Evolutionary conservation across 2,329 filamentous ascomycete genomes (phyloP).

Genomic region (Parascedosporium putredinis): DNA sequence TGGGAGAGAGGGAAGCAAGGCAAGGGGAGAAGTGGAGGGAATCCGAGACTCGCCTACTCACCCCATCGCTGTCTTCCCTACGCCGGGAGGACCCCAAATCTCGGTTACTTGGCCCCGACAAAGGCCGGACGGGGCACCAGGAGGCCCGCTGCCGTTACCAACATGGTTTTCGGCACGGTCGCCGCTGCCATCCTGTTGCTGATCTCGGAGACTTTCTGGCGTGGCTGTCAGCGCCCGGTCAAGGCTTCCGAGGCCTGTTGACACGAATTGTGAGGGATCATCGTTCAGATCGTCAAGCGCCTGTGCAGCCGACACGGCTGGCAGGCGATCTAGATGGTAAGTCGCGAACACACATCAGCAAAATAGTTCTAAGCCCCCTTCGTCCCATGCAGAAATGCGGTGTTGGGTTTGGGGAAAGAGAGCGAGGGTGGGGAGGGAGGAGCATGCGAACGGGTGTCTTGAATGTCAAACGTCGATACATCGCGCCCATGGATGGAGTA

Average conservation of each 20-base stretch:
- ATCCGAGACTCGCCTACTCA: conserved; percentile 30
- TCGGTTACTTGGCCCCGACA: conserved; percentile 72
- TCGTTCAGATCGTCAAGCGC: conserved; percentile 51
- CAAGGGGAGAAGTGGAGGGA: neutral
- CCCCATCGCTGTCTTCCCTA: conserved; percentile 77
- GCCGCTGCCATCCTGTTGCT: too few relatives aligned
- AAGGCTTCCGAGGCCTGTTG: conserved; percentile 44
- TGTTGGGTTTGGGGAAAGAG: too few relatives aligned
- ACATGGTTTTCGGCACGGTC: too few relatives aligned
- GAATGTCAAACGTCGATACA: conserved; percentile 48
- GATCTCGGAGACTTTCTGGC: neutral
- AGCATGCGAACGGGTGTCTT: conserved; percentile 39
- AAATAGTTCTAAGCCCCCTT: neutral
- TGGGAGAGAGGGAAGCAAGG: neutral
- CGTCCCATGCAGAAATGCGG: too few relatives aligned
- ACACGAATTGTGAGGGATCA: conserved; percentile 37
- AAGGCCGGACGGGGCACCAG: conserved; percentile 29
- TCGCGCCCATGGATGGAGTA: conserved; percentile 50
- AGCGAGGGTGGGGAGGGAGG: too few relatives aligned
- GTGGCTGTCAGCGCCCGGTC: conserved; percentile 32
- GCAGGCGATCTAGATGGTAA: conserved; percentile 52
- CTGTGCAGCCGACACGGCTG: conserved; percentile 66
- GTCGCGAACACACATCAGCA: conserved; percentile 4
- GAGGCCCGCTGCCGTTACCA: conserved; percentile 19
- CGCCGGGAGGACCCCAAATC: conserved; percentile 77